Evolutionary conservation across 495 filamentous ascomycete species (phyloP), one percentile per base, ranked within the genome.

Genomic region (Pseudotulostoma volvatum): DNA sequence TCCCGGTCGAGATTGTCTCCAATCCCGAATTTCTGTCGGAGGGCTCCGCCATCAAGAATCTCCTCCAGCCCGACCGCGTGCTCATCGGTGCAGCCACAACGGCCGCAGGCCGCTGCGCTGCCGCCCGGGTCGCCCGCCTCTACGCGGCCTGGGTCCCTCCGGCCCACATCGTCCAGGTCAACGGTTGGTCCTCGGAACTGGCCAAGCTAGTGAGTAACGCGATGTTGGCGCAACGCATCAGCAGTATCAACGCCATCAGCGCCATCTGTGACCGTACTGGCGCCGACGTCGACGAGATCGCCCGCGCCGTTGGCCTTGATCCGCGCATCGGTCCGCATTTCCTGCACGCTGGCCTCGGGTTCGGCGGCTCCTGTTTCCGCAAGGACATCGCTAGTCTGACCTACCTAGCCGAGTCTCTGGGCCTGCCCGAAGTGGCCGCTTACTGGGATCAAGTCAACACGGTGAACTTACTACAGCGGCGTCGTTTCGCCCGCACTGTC

Each of bases 21-120:
- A 92, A 87, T 50, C 84, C 84, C 2, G 83, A 92, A 47, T 88
- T 87, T 44, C 62, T 88, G 0, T 77, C 84, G 7, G 81, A 84
- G 42, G 84, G 84, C 11, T 82, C 77, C 0, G 84, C 84, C 1
- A 66, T 88, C 40, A 49, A 67, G 7, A 74, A 88, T 48, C 58
- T 88, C 14, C 67, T 80, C 38, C 47, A 60, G n/a, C 84, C 84
- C 3, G 80, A 84, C 41, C 73, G 84, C 7, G 71, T 88, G 8
- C 61, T 88, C 16, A 85, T 92, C 48, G 84, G 84, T 15, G 84
- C 76, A 1, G 56, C 69, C 1, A 55, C 56, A 9, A 81, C 73
- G 0, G 40, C 56, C 2, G 47, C 64, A 1, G 81, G 79, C 9
- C 60, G 58, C 11, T 60, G 54, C 13, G 84, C 84, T 4, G 81